Evolutionary conservation across 768 basidiomycete species (phyloP).

Genomic region (Coprinopsis sp.): DNA sequence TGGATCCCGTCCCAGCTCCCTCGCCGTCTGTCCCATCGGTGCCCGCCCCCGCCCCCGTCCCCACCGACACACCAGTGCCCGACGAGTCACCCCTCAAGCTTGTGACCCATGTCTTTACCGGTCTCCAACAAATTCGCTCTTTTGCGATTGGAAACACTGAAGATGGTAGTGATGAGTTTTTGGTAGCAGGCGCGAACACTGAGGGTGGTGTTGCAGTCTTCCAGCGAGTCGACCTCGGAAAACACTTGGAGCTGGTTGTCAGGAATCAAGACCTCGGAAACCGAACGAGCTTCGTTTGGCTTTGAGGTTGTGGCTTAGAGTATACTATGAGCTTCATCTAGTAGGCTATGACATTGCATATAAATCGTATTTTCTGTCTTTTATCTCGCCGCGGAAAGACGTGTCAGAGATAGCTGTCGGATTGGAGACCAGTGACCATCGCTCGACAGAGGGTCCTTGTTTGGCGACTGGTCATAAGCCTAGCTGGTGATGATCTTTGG

Average conservation of each 20-base stretch:
- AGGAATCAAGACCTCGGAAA: conserved; percentile 50
- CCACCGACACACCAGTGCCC: neutral
- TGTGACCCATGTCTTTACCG: conserved; percentile 19
- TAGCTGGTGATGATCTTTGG: too few relatives aligned
- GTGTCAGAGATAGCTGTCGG: too few relatives aligned
- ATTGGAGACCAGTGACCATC: too few relatives aligned
- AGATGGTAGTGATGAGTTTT: conserved; percentile 41
- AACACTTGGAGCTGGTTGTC: conserved; percentile 48
- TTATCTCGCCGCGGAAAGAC: too few relatives aligned
- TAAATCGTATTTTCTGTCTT: too few relatives aligned
- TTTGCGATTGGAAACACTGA: conserved; percentile 53
- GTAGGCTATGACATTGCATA: too few relatives aligned
- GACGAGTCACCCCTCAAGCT: conserved; percentile 18
- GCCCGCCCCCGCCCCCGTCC: neutral
- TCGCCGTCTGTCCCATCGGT: conserved; percentile 1
- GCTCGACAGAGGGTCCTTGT: too few relatives aligned
- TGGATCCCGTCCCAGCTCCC: too few relatives aligned
- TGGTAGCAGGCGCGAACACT: conserved; percentile 53
- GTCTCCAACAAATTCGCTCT: conserved; percentile 51
- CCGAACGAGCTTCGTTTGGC: conserved; percentile 46
- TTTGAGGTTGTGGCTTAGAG: neutral
- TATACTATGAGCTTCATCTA: too few relatives aligned
- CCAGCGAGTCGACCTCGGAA: conserved; percentile 50
- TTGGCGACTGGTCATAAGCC: too few relatives aligned
- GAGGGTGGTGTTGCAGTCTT: conserved; percentile 55